Base-by-base conservation (phyloP, 164 flowering plant species). In the Buxus sempervirens region DNA sequence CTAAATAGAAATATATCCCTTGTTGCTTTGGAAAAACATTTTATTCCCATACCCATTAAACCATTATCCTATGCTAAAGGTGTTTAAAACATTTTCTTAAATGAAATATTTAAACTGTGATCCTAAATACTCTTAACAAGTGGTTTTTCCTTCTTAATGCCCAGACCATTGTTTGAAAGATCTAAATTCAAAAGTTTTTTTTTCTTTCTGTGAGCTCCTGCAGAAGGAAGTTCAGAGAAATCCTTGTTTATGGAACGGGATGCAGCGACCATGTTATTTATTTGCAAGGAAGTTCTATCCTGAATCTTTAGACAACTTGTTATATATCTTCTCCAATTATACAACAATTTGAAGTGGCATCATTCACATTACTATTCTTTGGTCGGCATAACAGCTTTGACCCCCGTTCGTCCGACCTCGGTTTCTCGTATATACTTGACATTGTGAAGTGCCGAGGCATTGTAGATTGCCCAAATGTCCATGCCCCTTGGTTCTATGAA, bases 281-380 rank as follows among this genome's bases (percentile, higher is more conserved):
- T 90, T 90, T 72, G 93, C 90, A 1, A 81, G 93, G 68, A 90
- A 90, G 64, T 90, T 90, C 77, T 67, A 80, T 66, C 91, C 91
- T 2, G 90, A 87, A 62, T 58, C 93, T 58, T 69, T 84, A 1
- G 82, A 85, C 60, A 79, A 71, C 32, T 70, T 90, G 82, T 41
- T 90, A 80, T 67, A 78, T 16, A 76, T 77, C 25, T 82, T 90
- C 82, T 81, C 93, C 73, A 86, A 90, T 66, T 85, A 80, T 63
- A 82, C 91, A 36, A 22, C 77, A n/a, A 62, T 76, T 72, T 81
- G 80, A n/a, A 83, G 74, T 49, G 64, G 24, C 68, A 48, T 48
- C 36, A 63, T 60, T 49, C 60, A 69, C 68, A 73, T 60, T 74
- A 65, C 60, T 66, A 79, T 82, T 81, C 82, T 82, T 84, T 79